Evolutionary conservation across 106 monocot genomes (phyloP), one percentile per base, ranked within the genome.

Genomic region (Apostasia ramifera): DNA sequence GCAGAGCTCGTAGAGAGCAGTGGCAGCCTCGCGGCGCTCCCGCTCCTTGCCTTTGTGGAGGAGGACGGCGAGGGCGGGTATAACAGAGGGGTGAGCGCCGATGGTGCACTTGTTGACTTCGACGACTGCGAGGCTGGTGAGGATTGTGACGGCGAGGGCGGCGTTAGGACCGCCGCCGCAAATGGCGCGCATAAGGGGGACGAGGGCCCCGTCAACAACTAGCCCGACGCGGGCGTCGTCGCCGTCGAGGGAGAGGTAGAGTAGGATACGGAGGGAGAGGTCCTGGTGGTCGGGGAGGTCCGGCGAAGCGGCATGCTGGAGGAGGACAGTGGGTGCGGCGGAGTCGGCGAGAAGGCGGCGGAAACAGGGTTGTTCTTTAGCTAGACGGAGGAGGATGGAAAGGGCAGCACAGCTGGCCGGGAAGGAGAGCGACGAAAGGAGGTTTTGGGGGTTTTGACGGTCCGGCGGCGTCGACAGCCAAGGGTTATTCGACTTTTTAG

Each of bases 31-130:
- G 48, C 71, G 69, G 59, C 74, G 49, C 54, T 78, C 85, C 71
- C 77, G 54, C 61, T 71, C 75, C 38, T 60, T 66, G 57, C 74
- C 88, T 46, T 70, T 64, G 14, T 61, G 54, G 45, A 84, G 66
- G n/a, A 82, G 55, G 39, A 42, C 9, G 47, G 74, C 67, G 37
- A 88, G 67, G 42, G 65, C 63, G 40, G 53, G 39, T 44, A 88
- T 79, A 9, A 79, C 88, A 26, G 45, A 59, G 1, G 88, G 81
- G 58, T 84, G 78, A 10, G 81, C 81, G 26, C 84, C 88, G 60
- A 88, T 84, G 13, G 81, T 76, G 60, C 76, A 76, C 79, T 88
- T 88, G 68, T 88, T 88, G 55, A 88, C 88, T 37, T 88, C 84
- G 3, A 81, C 84, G 48, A 81, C 49, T 6, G 84, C 75, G 12